Percentiles rank a stretch among this genome's conserved stretches.
phyloP scores from a whole-genome alignment of 2,329 filamentous ascomycete species.

The Sporothrix pseudoabietina region DNA sequence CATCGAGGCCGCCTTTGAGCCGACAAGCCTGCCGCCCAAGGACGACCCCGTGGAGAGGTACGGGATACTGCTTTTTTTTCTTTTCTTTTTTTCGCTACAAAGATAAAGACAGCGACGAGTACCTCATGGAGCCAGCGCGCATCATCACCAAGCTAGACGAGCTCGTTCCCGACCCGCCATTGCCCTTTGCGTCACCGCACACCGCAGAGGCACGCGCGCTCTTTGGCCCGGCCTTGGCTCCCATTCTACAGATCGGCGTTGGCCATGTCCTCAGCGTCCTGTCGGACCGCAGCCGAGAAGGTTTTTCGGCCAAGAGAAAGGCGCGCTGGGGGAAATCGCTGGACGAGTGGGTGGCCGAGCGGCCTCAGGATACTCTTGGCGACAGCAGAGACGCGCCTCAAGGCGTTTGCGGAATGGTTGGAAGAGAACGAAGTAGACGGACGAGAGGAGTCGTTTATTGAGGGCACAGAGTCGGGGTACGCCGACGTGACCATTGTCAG shows the following conservation, averaged over 20 bases:
- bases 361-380: not conserved
- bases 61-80: too few relatives aligned
- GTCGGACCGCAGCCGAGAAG: constrained; percentile 4
- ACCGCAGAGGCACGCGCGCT: not conserved
- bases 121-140: not conserved
- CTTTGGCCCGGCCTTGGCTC: not conserved
- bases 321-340: constrained; percentile 15
- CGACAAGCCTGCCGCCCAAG: not conserved
- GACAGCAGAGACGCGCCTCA: not conserved
- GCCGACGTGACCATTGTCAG: constrained; percentile 16
- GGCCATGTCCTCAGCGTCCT: not conserved
- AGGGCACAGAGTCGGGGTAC: not conserved
- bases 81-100: not conserved
- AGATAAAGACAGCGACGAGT: not conserved
- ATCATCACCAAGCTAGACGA: constrained; percentile 5
- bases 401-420: not conserved
- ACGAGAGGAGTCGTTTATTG: constrained; percentile 1
- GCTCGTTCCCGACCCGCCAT: not conserved
- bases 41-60: constrained; percentile 11
- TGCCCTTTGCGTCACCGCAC: not conserved
- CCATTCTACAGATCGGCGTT: not conserved
- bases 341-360: constrained; percentile 11
- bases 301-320: constrained; percentile 2
- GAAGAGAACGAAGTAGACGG: not conserved
- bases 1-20: not conserved